Base-by-base conservation (phyloP, 1,284 basidiomycete species). In the Fistulinella cinereoalba region DNA sequence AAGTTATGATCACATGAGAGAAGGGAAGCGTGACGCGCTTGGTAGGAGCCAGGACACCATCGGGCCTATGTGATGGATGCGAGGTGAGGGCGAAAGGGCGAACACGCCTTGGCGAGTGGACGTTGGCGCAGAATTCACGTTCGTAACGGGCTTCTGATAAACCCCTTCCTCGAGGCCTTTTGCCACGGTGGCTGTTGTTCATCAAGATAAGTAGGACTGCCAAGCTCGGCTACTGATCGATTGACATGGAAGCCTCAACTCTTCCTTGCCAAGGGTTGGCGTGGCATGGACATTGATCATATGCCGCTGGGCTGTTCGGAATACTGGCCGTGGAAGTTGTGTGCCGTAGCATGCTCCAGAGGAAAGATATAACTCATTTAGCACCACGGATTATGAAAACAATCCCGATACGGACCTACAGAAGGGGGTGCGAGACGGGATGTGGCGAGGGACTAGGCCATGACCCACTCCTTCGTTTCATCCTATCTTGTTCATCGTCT, bases 171-270 rank as follows among this genome's bases (percentile, higher is more conserved):
- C 51, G 43, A 56, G 46, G 56, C 36, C 15, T 1, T 33, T 22
- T 36, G 15, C 37, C 29, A 34, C 33, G 42, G 43, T 7, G 28
- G 41, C 24, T 47, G 40, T 49, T 38, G n/a, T n/a, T n/a, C 18
- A 50, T 39, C 32, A 28, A 47, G 55, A 58, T 53, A 37, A 46
- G 41, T 43, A 22, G n/a, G 15, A 33, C 9, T 19, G 28, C 16
- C 19, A 3, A 41, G 57, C 46, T 56, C 53, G 53, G 52, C 18
- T 23, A 25, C 7, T 51, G 54, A 59, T 57, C 33, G 51, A 62
- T 62, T 33, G 43, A 22, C 47, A 62, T 37, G 44, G 44, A 48
- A 46, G 46, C 43, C 33, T 34, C 5, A 9, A 9, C 36, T 37
- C 37, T 37, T 6, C 23, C 24, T 42, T 43, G 52, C 46, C 56